Base-by-base conservation (phyloP, 805 yeast genomes). In the Wickerhamiella lipophila region DNA sequence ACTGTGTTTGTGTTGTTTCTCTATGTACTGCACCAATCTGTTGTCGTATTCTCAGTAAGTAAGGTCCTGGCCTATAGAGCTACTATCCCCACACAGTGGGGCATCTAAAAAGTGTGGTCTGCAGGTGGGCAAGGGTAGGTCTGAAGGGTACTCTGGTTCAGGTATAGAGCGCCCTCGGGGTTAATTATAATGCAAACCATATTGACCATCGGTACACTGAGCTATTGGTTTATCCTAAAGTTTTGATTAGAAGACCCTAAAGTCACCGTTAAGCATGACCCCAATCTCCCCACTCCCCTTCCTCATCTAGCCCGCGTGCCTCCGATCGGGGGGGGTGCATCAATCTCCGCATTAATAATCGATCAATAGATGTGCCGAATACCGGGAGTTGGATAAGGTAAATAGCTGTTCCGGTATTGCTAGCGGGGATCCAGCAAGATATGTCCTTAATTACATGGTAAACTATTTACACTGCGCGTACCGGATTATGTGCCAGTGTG, bases 81-180 rank as follows among this genome's bases (percentile, higher is more conserved):
- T 23, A 23, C 26, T 11, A 29, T 29, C 6, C 4, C 34, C 34
- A 6, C 34, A 29, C 34, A 29, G 8, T 8, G 32, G 32, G 32
- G 5, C 32, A 7, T 29, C 26, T 23, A 23, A 23, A 23, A 23
- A 13, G 32, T 11, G 32, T 32, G 12, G 15, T 32, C 38, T 32
- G 38, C 38, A 32, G 21, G 15, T 32, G 38, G 38, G 38, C 19
- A 32, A n/a, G 38, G 38, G 38, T 32, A n/a, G n/a, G 32, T 23
- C 26, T 8, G 26, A 8, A 23, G 26, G 26, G 26, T 23, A 23
- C 26, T 23, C n/a, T n/a, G n/a, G n/a, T n/a, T n/a, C n/a, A n/a
- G n/a, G n/a, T n/a, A n/a, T n/a, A n/a, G n/a, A n/a, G 34, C 34
- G 8, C 8, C 26, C 26, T 6, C 5, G 8, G 26, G 8, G 26